phyloP scores from a whole-genome alignment of 495 filamentous ascomycete species.

The Amniculicola lignicola region DNA sequence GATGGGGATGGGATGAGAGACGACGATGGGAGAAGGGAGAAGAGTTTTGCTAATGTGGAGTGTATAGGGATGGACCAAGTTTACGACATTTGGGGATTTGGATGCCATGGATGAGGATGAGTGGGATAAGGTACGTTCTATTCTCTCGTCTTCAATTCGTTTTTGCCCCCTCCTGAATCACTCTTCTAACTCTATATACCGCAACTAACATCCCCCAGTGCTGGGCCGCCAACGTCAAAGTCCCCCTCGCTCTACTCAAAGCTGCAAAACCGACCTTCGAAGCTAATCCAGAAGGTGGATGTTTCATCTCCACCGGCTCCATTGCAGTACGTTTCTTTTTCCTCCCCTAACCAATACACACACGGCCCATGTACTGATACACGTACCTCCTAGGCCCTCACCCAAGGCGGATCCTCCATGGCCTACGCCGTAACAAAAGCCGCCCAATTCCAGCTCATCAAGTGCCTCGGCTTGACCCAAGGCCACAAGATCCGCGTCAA shows the following conservation, averaged over 20 bases:
- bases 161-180: background rate
- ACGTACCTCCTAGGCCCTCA: slow-evolving; percentile 44
- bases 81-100: slow-evolving; percentile 61
- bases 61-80: slow-evolving; percentile 63
- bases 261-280: slow-evolving; percentile 64
- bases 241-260: slow-evolving; percentile 59
- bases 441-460: slow-evolving; percentile 68
- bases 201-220: slow-evolving; percentile 45
- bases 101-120: slow-evolving; percentile 60
- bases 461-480: slow-evolving; percentile 64
- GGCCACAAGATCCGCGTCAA: slow-evolving; percentile 66
- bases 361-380: background rate
- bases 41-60: too few species aligned
- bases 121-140: slow-evolving; percentile 63
- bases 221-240: slow-evolving; percentile 69
- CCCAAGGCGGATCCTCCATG: slow-evolving; percentile 56
- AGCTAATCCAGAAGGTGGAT: slow-evolving; percentile 65
- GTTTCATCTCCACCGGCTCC: slow-evolving; percentile 65
- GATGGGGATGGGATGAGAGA: too few species aligned
- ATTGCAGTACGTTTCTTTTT: slow-evolving; percentile 46
- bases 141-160: background rate
- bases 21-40: too few species aligned
- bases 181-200: background rate
- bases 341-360: background rate
- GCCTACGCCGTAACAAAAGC: slow-evolving; percentile 67